phyloP scores from a whole-genome alignment of 768 basidiomycete species.

The Boletus huronensis region DNA sequence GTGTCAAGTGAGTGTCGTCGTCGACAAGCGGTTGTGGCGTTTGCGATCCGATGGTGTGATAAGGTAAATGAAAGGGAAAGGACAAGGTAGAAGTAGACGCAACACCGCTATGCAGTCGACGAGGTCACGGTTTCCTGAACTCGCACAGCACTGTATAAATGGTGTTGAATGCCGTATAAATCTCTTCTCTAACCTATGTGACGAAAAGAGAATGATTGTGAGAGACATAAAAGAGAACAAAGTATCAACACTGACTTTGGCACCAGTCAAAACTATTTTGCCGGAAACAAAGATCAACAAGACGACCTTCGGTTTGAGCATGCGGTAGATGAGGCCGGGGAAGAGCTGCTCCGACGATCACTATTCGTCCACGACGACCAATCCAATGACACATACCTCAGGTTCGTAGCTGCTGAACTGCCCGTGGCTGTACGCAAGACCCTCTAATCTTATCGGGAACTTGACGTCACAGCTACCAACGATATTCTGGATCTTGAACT shows the following conservation, averaged over 20 bases:
- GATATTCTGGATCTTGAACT: conserved; percentile 99
- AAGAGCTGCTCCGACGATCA: conserved; percentile 61
- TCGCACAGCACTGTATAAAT: conserved; percentile 98
- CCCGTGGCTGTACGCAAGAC: conserved; percentile 95
- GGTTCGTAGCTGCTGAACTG: conserved; percentile 98
- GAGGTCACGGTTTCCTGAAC: conserved; percentile 73
- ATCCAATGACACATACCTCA: conserved; percentile 58
- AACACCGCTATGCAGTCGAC: not conserved
- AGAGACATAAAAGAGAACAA: conserved; percentile 9
- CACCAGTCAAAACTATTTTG: conserved; percentile 98
- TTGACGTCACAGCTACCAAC: conserved; percentile 98
- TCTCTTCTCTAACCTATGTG: conserved; percentile 91
- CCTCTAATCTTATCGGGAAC: conserved; percentile 97
- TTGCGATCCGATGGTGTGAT: not conserved
- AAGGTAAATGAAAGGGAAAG: not conserved
- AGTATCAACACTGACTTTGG: conserved; percentile 66
- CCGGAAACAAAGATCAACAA: conserved; percentile 98
- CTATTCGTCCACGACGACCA: not conserved
- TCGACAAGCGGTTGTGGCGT: not conserved
- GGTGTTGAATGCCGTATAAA: conserved; percentile 98
- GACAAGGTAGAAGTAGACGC: not conserved
- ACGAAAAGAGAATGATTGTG: conserved; percentile 38
- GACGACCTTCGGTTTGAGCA: conserved; percentile 99
- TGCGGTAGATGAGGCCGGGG: conserved; percentile 98
- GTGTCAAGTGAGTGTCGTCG: not conserved